Base-by-base conservation (phyloP, 345 rosid genomes). In the Dovyalis caffra region DNA sequence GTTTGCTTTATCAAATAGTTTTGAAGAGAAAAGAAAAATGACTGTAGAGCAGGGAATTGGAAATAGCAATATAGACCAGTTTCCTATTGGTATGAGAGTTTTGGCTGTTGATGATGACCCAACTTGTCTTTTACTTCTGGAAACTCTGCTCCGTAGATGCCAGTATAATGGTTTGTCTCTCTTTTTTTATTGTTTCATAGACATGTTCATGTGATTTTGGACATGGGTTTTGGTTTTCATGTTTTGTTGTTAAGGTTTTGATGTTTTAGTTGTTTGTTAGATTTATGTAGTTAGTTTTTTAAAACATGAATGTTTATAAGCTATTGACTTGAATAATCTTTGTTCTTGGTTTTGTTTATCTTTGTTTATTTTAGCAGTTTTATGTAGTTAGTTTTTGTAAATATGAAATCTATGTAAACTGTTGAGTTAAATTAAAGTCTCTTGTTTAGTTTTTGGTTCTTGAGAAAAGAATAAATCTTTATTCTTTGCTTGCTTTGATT, bases 21-120 rank as follows among this genome's bases (percentile, higher is more conserved):
- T 61, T 56, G 35, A 23, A 21, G 26, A 16, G 16, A 6, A 9
- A 31, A 21, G 29, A 21, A 57, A 77, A 62, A 91, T 91, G 94
- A 83, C 82, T 62, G 83, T 90, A 10, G 89, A 84, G 63, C 87
- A 85, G 43, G 80, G 65, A 67, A 75, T 79, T 43, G 72, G 71
- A 35, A 90, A 78, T 58, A 68, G 68, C 4, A 40, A 21, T n/a
- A n/a, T 53, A 53, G 90, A 90, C 73, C 88, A 80, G 87, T 92
- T 92, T 77, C 97, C 97, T 0, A 43, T 83, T 25, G 97, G 95
- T 43, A 83, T 92, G 90, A 83, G 97, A 73, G 93, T 92, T 76
- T 84, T 92, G 81, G 97, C 93, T 15, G 93, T 90, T 57, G 97
- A 92, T 63, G 95, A 92, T 49, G 93, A 90, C 80, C 91, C 87